Percentiles rank a stretch among this genome's conserved stretches.
Conservation (phyloP, 371 early-diverging fungal genomes). For the Gilbertella persicaria region DNA sequence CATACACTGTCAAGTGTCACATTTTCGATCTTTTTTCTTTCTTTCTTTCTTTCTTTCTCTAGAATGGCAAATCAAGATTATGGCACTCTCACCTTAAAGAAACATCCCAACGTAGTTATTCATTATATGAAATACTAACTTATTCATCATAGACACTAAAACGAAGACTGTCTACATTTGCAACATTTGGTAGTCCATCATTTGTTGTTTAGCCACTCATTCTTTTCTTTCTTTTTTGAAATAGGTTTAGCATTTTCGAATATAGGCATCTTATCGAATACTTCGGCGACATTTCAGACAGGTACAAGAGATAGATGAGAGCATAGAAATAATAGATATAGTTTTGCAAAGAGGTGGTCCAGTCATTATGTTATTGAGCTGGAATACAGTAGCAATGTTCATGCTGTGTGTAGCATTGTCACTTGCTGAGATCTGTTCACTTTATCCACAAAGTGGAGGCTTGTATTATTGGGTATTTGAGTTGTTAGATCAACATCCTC, state of each 20-base stretch:
- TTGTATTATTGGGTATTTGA: constrained; percentile 65
- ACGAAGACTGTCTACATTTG: constrained; percentile 40
- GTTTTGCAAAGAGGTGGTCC: constrained; percentile 49
- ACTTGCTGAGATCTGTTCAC: constrained; percentile 73
- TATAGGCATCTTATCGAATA: constrained; percentile 46
- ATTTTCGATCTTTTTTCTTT: too few relatives aligned
- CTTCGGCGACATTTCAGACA: constrained; percentile 49
- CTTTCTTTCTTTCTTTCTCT: too few relatives aligned
- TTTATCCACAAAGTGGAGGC: constrained; percentile 72
- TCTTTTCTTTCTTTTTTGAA: background rate
- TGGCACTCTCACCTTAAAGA: too few relatives aligned
- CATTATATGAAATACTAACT: background rate
- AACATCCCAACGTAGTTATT: too few relatives aligned
- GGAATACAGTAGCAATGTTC: constrained; percentile 66
- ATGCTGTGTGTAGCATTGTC: constrained; percentile 65
- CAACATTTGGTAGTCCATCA: constrained; percentile 39
- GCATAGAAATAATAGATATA: constrained; percentile 1
- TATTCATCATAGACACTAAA: constrained; percentile 28
- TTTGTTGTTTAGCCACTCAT: background rate
- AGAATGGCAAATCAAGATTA: too few relatives aligned
- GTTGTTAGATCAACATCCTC: constrained; percentile 23
- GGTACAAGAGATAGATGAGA: constrained; percentile 19
- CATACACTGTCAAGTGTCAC: too few relatives aligned
- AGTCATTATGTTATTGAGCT: constrained; percentile 43
- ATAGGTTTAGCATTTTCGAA: constrained; percentile 48